phyloP scores from a whole-genome alignment of 2,329 filamentous ascomycete species.

The Biscogniauxia sp. region DNA sequence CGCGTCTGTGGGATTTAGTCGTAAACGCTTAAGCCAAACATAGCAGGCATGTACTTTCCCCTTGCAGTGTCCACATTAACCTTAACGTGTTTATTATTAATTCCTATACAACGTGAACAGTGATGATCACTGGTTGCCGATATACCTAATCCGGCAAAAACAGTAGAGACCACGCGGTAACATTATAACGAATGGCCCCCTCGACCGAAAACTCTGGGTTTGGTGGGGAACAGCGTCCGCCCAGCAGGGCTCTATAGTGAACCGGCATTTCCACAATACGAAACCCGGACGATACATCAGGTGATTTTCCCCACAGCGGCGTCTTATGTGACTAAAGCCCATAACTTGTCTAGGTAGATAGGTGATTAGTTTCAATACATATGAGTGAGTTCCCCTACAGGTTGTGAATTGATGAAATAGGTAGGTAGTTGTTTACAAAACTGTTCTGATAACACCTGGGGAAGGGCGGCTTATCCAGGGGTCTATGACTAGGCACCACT shows the following conservation, averaged over 20 bases:
- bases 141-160: background rate
- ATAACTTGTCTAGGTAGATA: background rate
- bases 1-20: background rate
- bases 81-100: background rate
- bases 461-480: too few species aligned
- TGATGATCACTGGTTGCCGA: background rate
- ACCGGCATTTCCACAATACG: background rate
- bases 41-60: background rate
- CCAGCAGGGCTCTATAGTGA: background rate
- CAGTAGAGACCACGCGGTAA: background rate
- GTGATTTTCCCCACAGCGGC: background rate
- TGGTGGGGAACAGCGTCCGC: background rate
- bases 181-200: background rate
- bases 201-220: background rate
- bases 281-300: background rate
- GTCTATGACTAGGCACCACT: too few species aligned
- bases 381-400: background rate
- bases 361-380: background rate
- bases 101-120: background rate
- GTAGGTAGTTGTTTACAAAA: too few species aligned
- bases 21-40: background rate
- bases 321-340: background rate
- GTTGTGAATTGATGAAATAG: background rate
- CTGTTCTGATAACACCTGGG: too few species aligned
- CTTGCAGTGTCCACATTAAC: background rate